Conservation (phyloP, 768 basidiomycete genomes). For the Phlegmacium glaucopus region DNA sequence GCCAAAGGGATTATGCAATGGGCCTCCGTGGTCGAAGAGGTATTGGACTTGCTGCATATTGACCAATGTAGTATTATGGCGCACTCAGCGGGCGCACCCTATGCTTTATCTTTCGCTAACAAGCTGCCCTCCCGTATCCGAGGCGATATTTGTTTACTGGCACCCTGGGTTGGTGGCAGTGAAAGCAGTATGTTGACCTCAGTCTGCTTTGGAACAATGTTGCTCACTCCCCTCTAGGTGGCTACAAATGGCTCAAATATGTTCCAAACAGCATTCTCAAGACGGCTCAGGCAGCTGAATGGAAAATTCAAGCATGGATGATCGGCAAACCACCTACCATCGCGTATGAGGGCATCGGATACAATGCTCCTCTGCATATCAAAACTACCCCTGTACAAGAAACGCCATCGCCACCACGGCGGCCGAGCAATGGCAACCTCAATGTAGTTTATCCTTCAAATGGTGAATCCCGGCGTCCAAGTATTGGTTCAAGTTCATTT, state of each 20-base stretch:
- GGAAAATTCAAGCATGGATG: constrained; percentile 97
- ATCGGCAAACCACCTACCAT: constrained; percentile 91
- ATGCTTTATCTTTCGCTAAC: constrained; percentile 86
- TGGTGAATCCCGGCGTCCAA: constrained; percentile 52
- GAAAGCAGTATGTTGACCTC: constrained; percentile 67
- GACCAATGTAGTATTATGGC: constrained; percentile 86
- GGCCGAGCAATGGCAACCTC: constrained; percentile 21
- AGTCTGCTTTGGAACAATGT: constrained; percentile 5
- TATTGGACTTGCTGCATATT: constrained; percentile 78
- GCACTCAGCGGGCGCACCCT: constrained; percentile 94
- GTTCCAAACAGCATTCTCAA: constrained; percentile 91
- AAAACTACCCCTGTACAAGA: constrained; percentile 17
- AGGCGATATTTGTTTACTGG: constrained; percentile 84
- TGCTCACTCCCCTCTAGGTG: constrained; percentile 40
- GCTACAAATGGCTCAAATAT: constrained; percentile 97
- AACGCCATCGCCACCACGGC: constrained; percentile 23
- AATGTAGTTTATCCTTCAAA: constrained; percentile 29
- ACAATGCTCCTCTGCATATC: constrained; percentile 42
- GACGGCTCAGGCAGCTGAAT: constrained; percentile 95
- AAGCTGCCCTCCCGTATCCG: constrained; percentile 69
- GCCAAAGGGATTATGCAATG: constrained; percentile 85
- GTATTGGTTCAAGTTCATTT: constrained; percentile 67
- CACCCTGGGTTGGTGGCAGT: constrained; percentile 94
- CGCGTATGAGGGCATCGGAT: constrained; percentile 84
- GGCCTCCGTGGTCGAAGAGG: constrained; percentile 87